Evolutionary conservation across 768 basidiomycete genomes (phyloP).

Genomic region (Psilocybe tampanensis): DNA sequence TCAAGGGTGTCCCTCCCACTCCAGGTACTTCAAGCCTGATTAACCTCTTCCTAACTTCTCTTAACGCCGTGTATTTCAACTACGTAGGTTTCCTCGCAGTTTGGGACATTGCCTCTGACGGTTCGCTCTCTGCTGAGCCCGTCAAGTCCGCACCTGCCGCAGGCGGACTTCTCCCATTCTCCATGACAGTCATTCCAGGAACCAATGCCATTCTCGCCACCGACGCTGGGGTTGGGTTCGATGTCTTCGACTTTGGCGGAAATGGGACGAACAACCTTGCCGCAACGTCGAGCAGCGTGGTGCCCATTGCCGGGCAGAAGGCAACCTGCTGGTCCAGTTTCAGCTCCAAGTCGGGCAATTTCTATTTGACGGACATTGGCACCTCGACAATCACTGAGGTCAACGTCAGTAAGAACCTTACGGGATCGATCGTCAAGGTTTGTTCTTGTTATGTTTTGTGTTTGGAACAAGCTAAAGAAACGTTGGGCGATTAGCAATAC

Average conservation of each 20-base stretch:
- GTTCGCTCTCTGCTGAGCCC: constrained; percentile 46
- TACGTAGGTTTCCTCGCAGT: constrained; percentile 50
- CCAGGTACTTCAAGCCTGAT: constrained; percentile 22
- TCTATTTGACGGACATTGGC: constrained; percentile 45
- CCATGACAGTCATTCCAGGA: constrained; percentile 42
- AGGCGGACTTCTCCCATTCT: constrained; percentile 52
- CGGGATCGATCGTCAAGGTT: constrained; percentile 46
- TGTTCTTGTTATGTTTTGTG: neutral
- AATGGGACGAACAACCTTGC: constrained; percentile 15
- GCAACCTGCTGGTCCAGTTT: constrained; percentile 48
- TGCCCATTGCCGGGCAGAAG: constrained; percentile 38
- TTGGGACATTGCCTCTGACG: constrained; percentile 47
- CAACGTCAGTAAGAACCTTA: constrained; percentile 45
- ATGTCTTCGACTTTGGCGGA: constrained; percentile 35
- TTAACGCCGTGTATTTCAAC: neutral
- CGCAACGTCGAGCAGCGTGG: constrained; percentile 31
- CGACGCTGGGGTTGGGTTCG: constrained; percentile 41
- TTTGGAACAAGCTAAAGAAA: constrained; percentile 6
- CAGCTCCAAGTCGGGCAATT: constrained; percentile 43
- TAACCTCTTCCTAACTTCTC: neutral
- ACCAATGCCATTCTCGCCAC: constrained; percentile 39
- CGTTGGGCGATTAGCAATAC: constrained; percentile 31
- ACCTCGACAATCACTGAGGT: constrained; percentile 47
- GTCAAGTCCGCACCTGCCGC: constrained; percentile 30
- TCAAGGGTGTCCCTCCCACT: constrained; percentile 49